Conservation (phyloP, 2,329 filamentous ascomycete species). For the Exophiala viscosa region DNA sequence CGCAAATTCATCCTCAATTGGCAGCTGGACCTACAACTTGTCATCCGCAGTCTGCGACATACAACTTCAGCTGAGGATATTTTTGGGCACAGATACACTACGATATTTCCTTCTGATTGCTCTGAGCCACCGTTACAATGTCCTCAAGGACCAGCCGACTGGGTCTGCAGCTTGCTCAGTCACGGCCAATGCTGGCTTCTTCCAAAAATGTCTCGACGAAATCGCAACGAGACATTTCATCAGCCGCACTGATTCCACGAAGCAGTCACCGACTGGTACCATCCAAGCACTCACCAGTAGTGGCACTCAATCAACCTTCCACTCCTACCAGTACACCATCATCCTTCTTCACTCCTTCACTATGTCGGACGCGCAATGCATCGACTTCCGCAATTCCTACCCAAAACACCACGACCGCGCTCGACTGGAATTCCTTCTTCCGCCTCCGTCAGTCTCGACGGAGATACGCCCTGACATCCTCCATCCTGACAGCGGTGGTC, state of each 20-base stretch:
- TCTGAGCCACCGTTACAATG: conserved; percentile 10
- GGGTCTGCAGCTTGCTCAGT: conserved; percentile 18
- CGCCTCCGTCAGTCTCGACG: conserved; percentile 80
- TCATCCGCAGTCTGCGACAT: not conserved
- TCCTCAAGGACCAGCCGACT: conserved; percentile 14
- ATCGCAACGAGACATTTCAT: conserved; percentile 16
- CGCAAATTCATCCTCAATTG: conserved; percentile 1
- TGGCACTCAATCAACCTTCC: conserved; percentile 9
- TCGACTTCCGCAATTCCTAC: conserved; percentile 14
- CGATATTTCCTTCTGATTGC: not conserved
- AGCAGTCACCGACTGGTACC: conserved; percentile 13
- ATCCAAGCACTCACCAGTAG: conserved; percentile 10
- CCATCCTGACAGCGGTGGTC: conserved; percentile 60
- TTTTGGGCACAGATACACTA: not conserved
- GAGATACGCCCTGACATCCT: conserved; percentile 76
- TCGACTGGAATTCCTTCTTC: conserved; percentile 93
- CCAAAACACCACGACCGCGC: conserved; percentile 31
- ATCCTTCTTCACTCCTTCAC: conserved; percentile 25
- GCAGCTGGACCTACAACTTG: not conserved
- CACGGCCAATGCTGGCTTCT: conserved; percentile 7
- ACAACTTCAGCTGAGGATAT: not conserved
- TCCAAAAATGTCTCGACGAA: conserved; percentile 5
- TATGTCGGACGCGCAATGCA: conserved; percentile 20
- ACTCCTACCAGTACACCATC: conserved; percentile 14
- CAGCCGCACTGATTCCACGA: conserved; percentile 24